Evolutionary conservation across 2,329 filamentous ascomycete genomes (phyloP).

Genomic region (Emmonsiellopsis sp.): DNA sequence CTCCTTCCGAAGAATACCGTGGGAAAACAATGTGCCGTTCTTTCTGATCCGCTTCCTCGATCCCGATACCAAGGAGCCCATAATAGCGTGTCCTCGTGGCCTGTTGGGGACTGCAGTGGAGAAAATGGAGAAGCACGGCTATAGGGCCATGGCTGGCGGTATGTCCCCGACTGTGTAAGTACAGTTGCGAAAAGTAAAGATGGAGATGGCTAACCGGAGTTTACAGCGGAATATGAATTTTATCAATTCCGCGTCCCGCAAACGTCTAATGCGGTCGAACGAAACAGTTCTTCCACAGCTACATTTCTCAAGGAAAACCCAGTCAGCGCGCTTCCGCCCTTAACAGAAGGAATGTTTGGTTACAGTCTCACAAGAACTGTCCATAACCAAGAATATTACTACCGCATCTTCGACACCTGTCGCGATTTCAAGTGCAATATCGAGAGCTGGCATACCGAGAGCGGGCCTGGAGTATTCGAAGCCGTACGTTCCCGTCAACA

Average conservation of each 20-base stretch:
- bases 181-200: background rate
- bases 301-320: conserved; percentile 65
- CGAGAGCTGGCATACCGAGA: conserved; percentile 94
- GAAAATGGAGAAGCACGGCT: conserved; percentile 59
- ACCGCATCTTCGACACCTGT: conserved; percentile 75
- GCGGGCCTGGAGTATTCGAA: conserved; percentile 88
- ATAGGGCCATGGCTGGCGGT: conserved; percentile 85
- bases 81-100: conserved; percentile 72
- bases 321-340: conserved; percentile 59
- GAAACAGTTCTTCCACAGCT: conserved; percentile 60
- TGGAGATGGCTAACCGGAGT: conserved; percentile 13
- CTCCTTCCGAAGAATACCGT: conserved; percentile 75
- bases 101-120: conserved; percentile 59
- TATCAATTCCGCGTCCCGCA: conserved; percentile 70
- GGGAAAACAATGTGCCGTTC: conserved; percentile 79
- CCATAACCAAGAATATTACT: conserved; percentile 89
- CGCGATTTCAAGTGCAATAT: conserved; percentile 68
- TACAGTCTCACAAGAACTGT: conserved; percentile 81
- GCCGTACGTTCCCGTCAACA: conserved; percentile 46
- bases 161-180: conserved; percentile 23
- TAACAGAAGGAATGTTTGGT: conserved; percentile 93
- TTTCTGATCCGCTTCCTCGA: conserved; percentile 78
- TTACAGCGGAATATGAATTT: conserved; percentile 83
- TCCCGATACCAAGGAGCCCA: conserved; percentile 60
- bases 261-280: conserved; percentile 39